Conservation (phyloP, 768 basidiomycete genomes). For the Serendipita sp. region DNA sequence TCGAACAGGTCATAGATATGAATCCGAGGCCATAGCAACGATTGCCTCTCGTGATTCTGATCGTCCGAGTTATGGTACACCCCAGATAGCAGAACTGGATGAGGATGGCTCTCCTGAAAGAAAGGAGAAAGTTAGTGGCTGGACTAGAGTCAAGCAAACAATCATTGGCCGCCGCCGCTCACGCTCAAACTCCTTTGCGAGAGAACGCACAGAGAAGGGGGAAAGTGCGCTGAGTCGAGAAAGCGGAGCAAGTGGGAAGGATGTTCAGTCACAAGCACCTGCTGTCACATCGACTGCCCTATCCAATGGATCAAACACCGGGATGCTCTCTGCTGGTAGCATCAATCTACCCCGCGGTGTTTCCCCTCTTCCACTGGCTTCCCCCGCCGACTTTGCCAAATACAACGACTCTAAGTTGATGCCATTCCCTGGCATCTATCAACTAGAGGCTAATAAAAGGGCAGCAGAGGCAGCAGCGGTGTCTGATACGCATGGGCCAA, state of each 20-base stretch:
- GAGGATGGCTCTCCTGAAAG: background rate
- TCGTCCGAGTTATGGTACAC: background rate
- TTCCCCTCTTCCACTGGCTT: conserved; percentile 66
- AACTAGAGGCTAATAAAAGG: conserved; percentile 27
- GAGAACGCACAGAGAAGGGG: conserved; percentile 31
- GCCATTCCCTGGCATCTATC: conserved; percentile 78
- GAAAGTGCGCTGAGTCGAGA: conserved; percentile 42
- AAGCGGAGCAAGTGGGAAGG: conserved; percentile 55
- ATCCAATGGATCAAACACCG: background rate
- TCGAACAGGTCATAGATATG: background rate
- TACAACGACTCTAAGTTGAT: conserved; percentile 71
- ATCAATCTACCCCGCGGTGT: conserved; percentile 28
- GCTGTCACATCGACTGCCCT: conserved; percentile 15
- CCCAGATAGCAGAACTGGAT: background rate
- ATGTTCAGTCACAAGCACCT: conserved; percentile 26
- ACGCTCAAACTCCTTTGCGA: conserved; percentile 19
- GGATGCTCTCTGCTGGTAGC: conserved; percentile 22
- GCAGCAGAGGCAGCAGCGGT: conserved; percentile 1
- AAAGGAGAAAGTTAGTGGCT: conserved; percentile 25
- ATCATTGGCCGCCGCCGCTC: conserved; percentile 47
- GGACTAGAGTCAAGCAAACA: conserved; percentile 58
- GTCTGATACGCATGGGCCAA: background rate
- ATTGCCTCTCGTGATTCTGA: background rate
- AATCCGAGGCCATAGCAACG: background rate
- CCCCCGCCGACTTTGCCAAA: conserved; percentile 51